Percentiles rank a stretch among this genome's conserved stretches.
These are phyloP conservation scores for Calonectria pauciramosa DNA, from an alignment of 2,329 filamentous ascomycete species.

Conservation along the genomic window DNA sequence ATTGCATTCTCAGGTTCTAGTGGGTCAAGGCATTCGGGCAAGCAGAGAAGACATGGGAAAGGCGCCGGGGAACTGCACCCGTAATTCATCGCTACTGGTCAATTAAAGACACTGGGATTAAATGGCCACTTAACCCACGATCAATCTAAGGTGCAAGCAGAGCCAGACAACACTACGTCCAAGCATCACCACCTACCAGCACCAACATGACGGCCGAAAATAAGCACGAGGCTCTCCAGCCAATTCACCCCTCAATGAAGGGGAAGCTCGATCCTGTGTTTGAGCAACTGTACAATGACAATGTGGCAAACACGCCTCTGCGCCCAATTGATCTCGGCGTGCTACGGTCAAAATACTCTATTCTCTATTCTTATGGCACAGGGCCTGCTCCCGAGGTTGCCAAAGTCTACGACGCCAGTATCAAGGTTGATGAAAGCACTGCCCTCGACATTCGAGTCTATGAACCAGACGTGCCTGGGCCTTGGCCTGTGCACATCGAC, in stretches of 20 bases:
- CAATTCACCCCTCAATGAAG: constrained; percentile 61
- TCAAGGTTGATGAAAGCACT: constrained; percentile 49
- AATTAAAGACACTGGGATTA: not conserved
- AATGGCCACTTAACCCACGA: not conserved
- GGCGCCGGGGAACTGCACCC: not conserved
- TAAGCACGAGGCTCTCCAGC: constrained; percentile 61
- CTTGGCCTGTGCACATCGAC: constrained; percentile 63
- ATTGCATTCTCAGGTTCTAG: not conserved
- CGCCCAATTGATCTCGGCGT: constrained; percentile 55
- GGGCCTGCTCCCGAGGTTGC: constrained; percentile 57
- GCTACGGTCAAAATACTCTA: constrained; percentile 58
- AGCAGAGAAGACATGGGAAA: not conserved
- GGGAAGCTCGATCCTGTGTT: constrained; percentile 62
- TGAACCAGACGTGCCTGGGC: constrained; percentile 55
- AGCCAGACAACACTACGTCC: not conserved
- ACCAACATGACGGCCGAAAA: constrained; percentile 25
- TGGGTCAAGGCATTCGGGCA: not conserved
- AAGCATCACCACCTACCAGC: too few species aligned
- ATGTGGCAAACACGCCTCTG: constrained; percentile 56
- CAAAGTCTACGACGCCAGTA: constrained; percentile 53
- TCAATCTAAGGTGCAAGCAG: not conserved
- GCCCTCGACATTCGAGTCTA: constrained; percentile 58
- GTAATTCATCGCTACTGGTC: not conserved
- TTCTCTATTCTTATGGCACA: constrained; percentile 60
- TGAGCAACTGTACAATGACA: constrained; percentile 62